phyloP scores from a whole-genome alignment of 495 filamentous ascomycete species.

The Penicillium silybi region DNA sequence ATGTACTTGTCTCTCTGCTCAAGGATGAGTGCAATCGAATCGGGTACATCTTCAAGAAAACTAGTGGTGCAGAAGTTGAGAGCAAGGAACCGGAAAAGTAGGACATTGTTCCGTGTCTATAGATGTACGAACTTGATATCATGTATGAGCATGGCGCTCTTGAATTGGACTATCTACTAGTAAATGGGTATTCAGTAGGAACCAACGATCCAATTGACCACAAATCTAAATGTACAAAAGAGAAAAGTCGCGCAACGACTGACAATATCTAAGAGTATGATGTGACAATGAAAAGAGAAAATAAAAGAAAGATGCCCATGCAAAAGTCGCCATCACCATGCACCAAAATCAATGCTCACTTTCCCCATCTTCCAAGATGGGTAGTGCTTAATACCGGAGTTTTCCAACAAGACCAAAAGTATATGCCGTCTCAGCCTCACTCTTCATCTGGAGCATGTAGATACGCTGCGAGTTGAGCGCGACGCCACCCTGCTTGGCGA shows the following conservation, averaged over 20 bases:
- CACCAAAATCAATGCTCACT: constrained; percentile 5
- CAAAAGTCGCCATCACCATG: constrained; percentile 2
- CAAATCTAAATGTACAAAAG: constrained; percentile 17
- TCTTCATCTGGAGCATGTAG: constrained; percentile 80
- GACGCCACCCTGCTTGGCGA: constrained; percentile 67
- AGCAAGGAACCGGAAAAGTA: background rate
- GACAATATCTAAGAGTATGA: constrained; percentile 5
- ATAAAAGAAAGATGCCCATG: constrained; percentile 1
- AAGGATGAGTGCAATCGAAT: constrained; percentile 57
- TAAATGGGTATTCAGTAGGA: background rate
- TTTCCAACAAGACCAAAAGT: constrained; percentile 61
- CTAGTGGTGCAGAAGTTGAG: constrained; percentile 26
- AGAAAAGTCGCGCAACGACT: constrained; percentile 7
- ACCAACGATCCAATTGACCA: background rate
- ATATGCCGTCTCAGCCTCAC: constrained; percentile 57
- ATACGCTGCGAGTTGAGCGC: constrained; percentile 62
- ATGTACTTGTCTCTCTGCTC: constrained; percentile 56
- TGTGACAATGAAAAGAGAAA: constrained; percentile 3
- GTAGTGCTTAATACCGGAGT: constrained; percentile 46
- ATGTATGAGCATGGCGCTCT: background rate
- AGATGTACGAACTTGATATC: background rate
- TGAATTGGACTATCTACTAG: background rate
- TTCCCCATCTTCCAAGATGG: background rate
- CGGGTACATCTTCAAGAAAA: constrained; percentile 68
- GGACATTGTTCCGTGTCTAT: background rate